Conservation (phyloP, 2,329 filamentous ascomycete species). For the Ambrosiella cleistominuta region DNA sequence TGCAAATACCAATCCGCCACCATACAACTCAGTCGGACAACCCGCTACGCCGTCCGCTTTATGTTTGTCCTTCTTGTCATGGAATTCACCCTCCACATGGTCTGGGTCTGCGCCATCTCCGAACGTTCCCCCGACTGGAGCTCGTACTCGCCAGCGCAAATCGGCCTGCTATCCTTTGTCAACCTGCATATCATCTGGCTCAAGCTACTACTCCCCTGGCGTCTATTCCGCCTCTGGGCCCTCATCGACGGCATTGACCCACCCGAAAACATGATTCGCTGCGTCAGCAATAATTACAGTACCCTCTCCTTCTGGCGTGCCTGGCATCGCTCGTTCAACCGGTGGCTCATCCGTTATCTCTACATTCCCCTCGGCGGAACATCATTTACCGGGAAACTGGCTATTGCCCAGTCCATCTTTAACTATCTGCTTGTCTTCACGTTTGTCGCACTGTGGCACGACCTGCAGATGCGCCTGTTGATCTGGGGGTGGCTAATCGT, state of each 20-base stretch:
- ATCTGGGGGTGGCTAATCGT: slow-evolving; percentile 97
- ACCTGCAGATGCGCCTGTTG: slow-evolving; percentile 76
- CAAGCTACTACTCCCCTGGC: slow-evolving; percentile 89
- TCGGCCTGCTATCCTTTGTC: slow-evolving; percentile 83
- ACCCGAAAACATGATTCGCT: slow-evolving; percentile 95
- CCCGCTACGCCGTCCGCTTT: slow-evolving; percentile 73
- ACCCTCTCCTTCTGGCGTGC: slow-evolving; percentile 83
- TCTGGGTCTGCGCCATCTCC: slow-evolving; percentile 86
- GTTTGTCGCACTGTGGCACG: slow-evolving; percentile 95
- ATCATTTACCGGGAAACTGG: slow-evolving; percentile 27
- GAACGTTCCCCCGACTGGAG: slow-evolving; percentile 65
- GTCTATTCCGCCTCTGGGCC: slow-evolving; percentile 96
- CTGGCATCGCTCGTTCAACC: slow-evolving; percentile 92
- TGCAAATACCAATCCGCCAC: slow-evolving; percentile 54
- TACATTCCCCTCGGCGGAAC: slow-evolving; percentile 78
- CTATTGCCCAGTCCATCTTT: slow-evolving; percentile 39
- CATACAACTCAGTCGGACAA: slow-evolving; percentile 51
- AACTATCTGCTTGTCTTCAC: slow-evolving; percentile 83
- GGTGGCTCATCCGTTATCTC: slow-evolving; percentile 85
- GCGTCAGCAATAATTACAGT: slow-evolving; percentile 88
- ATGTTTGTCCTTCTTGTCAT: slow-evolving; percentile 64
- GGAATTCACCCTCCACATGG: slow-evolving; percentile 80
- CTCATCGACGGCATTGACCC: slow-evolving; percentile 82
- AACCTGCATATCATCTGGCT: slow-evolving; percentile 97
- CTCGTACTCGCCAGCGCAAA: slow-evolving; percentile 68